These are phyloP conservation scores for Taiozyma sp. DNA, from an alignment of 1,139 yeast species.

Conservation along the genomic window DNA sequence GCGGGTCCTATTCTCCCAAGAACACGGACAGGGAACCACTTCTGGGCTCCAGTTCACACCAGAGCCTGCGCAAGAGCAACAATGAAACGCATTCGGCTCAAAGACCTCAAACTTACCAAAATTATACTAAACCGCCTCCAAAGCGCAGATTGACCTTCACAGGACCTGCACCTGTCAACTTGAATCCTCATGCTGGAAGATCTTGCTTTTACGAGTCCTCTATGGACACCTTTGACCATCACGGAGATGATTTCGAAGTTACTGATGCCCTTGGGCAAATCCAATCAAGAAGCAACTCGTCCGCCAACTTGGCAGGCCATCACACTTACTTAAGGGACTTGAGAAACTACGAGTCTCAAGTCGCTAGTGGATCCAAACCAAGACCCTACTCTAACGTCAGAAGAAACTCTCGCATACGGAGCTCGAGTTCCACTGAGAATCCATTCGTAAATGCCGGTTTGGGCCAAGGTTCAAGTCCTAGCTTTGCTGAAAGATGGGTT, in stretches of 20 bases:
- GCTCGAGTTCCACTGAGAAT: conserved; percentile 3
- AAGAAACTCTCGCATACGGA: not conserved
- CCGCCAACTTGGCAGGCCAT: not conserved
- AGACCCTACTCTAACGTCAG: conserved; percentile 1
- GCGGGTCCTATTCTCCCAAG: not conserved
- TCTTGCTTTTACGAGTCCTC: not conserved
- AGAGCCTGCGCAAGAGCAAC: not conserved
- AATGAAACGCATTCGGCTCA: not conserved
- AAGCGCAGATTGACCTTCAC: conserved; percentile 9
- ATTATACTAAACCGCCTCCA: not conserved
- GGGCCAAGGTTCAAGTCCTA: conserved; percentile 15
- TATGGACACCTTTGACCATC: not conserved
- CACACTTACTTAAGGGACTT: conserved; percentile 12
- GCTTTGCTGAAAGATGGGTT: conserved; percentile 25
- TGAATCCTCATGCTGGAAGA: not conserved
- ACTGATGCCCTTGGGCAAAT: conserved; percentile 9
- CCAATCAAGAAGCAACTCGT: conserved; percentile 7
- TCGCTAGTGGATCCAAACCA: not conserved
- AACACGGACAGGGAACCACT: not conserved
- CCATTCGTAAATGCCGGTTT: not conserved
- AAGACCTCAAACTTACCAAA: not conserved
- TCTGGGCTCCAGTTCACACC: not conserved
- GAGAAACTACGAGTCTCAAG: conserved; percentile 9
- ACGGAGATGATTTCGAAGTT: conserved; percentile 3
- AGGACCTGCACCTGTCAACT: conserved; percentile 1